Conservation (phyloP, 371 early-diverging fungal genomes). For the Rhizopus arrhizus region DNA sequence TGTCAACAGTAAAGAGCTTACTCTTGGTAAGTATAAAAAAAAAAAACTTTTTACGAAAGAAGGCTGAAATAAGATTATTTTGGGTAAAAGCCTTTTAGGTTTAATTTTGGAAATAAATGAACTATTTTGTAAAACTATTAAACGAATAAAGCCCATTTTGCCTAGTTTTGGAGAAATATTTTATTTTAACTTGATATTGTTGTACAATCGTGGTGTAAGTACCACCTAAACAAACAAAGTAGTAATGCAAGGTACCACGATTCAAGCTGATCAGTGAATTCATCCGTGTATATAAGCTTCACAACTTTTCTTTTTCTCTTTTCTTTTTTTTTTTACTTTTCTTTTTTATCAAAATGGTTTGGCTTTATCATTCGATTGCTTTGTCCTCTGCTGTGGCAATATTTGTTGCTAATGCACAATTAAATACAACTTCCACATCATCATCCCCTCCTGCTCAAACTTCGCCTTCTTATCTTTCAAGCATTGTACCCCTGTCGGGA, state of each 20-base stretch:
- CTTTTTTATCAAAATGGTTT: neutral
- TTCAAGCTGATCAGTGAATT: no score
- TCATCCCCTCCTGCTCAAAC: slow-evolving; percentile 25
- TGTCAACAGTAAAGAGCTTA: no score
- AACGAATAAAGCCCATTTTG: no score
- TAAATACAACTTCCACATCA: slow-evolving; percentile 10
- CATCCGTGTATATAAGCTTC: neutral
- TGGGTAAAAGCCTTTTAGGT: no score
- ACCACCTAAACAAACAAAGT: neutral
- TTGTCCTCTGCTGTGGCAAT: neutral
- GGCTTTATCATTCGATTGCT: neutral
- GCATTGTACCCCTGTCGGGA: slow-evolving; percentile 24
- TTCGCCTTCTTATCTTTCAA: slow-evolving; percentile 28
- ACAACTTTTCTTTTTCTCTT: neutral
- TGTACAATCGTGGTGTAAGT: no score
- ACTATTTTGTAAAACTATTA: no score
- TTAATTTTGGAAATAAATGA: no score
- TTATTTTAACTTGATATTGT: no score
- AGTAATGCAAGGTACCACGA: neutral
- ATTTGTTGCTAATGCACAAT: slow-evolving; percentile 15
- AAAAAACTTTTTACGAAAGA: no score
- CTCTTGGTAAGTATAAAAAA: no score
- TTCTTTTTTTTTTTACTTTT: neutral
- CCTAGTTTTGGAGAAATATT: no score
- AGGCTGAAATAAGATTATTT: no score